Conservation (phyloP, 2,329 filamentous ascomycete genomes). For the Stachybotrys echinatus region DNA sequence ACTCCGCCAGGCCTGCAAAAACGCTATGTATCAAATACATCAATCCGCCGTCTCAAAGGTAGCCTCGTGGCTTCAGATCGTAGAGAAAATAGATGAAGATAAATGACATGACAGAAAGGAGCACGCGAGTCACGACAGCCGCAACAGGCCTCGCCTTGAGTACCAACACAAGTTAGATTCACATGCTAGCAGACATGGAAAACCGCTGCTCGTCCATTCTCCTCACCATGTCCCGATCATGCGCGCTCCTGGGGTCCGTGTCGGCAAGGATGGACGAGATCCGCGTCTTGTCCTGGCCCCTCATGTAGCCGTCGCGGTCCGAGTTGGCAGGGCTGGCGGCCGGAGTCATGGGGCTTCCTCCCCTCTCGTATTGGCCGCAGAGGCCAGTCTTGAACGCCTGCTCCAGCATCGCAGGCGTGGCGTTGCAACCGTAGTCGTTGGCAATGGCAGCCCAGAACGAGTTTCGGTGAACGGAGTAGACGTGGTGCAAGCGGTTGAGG, state of each 20-base stretch:
- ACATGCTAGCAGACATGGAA: constrained; percentile 17
- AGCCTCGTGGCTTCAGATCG: not conserved
- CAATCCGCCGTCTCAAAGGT: not conserved
- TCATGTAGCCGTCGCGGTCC: constrained; percentile 36
- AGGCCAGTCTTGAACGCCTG: constrained; percentile 59
- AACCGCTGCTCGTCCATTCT: constrained; percentile 47
- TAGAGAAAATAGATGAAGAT: not conserved
- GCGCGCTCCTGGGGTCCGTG: constrained; percentile 50
- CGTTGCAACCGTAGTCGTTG: constrained; percentile 62
- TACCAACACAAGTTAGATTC: not conserved
- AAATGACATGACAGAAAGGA: not conserved
- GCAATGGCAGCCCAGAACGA: constrained; percentile 72
- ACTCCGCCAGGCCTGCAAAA: not conserved
- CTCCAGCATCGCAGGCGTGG: constrained; percentile 59
- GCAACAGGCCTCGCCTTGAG: not conserved
- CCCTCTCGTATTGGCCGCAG: constrained; percentile 12
- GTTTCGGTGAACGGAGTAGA: constrained; percentile 65
- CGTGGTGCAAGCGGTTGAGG: constrained; percentile 59
- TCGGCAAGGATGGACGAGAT: constrained; percentile 60
- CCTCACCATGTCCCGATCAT: constrained; percentile 52
- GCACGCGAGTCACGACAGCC: no score
- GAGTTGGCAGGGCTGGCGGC: constrained; percentile 43
- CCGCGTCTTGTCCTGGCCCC: constrained; percentile 48
- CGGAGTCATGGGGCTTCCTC: constrained; percentile 42
- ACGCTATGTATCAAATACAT: not conserved